Base-by-base conservation (phyloP, 1,139 yeast genomes). In the Yamadazyma buinensis region DNA sequence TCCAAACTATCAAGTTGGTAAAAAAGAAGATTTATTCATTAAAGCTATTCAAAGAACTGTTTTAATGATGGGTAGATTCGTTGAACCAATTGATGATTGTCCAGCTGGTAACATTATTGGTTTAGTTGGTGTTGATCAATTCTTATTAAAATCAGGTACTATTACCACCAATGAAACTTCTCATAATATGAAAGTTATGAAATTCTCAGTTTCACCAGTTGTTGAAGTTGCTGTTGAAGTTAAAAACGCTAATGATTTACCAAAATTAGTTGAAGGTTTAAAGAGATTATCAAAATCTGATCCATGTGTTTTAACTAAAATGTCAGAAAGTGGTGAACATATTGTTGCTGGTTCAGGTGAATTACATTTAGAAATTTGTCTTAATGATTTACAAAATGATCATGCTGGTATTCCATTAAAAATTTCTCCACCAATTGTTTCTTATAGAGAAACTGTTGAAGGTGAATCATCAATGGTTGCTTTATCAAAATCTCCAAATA, bases 51-150 rank as follows among this genome's bases (percentile, higher is more conserved):
- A 92, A 82, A 92, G 98, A 83, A 92, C 96, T 61, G 98, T 92
- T 62, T 82, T 92, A 69, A 92, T 92, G 98, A 92, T 92, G 98
- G 98, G 98, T 68, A 86, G 97, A 78, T 72, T 77, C 70, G 95
- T 86, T 64, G 98, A 92, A 80, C 90, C 92, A 66, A 92, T 92
- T 62, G 98, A 92, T 64, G 97, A 92, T 77, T 87, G 95, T 77
- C 98, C 98, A 67, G 97, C 97, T 59, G 98, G 98, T 85, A 92
- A 92, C 95, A 92, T 92, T 84, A 83, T 90, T 67, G 98, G 97
- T 87, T 80, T 92, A 69, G 98, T 92, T 61, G 98, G 98, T 88
- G 85, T 92, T 61, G 98, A 92, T 76, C 98, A 92, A 80, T 92
- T 88, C 86, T 84, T 92, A 77, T 85, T 92, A 74, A 92, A 92